Conservation (phyloP, 1,284 basidiomycete species). For the Microbotryomycetes sp. region DNA sequence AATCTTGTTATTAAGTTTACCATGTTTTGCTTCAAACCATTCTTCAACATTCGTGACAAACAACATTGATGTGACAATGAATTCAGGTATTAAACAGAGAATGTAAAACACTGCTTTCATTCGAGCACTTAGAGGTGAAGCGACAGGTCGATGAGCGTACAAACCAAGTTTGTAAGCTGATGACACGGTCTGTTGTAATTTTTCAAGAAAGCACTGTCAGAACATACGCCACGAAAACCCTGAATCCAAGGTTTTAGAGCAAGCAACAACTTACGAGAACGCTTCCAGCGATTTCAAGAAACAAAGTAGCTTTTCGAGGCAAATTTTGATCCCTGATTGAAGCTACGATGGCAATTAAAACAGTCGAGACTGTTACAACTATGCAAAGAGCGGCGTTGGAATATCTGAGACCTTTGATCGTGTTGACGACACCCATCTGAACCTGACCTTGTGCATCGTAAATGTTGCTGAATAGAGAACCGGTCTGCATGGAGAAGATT, state of each 20-base stretch:
- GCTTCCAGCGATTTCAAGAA: not conserved
- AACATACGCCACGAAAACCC: not conserved
- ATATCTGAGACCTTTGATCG: constrained; percentile 5
- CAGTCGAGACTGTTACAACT: not conserved
- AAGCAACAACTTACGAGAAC: not conserved
- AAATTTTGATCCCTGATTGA: too few species aligned
- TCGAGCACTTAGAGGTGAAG: not conserved
- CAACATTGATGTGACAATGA: not conserved
- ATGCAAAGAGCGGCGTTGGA: constrained; percentile 1
- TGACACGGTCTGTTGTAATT: constrained; percentile 1
- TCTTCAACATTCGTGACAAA: constrained; percentile 8
- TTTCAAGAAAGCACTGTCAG: not conserved
- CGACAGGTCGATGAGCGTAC: constrained; percentile 1
- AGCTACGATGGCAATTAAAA: too few species aligned
- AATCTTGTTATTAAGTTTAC: constrained; percentile 6
- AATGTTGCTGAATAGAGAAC: not conserved
- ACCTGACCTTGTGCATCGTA: not conserved
- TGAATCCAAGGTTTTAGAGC: not conserved
- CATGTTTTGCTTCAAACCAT: constrained; percentile 8
- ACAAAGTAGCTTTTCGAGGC: not conserved
- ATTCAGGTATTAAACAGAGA: constrained; percentile 12
- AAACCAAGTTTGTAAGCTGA: constrained; percentile 14
- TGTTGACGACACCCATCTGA: not conserved
- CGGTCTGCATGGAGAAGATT: not conserved
- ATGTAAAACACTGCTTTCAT: constrained; percentile 24